Base-by-base conservation (phyloP, 805 yeast genomes). In the Candida nanaspora region DNA sequence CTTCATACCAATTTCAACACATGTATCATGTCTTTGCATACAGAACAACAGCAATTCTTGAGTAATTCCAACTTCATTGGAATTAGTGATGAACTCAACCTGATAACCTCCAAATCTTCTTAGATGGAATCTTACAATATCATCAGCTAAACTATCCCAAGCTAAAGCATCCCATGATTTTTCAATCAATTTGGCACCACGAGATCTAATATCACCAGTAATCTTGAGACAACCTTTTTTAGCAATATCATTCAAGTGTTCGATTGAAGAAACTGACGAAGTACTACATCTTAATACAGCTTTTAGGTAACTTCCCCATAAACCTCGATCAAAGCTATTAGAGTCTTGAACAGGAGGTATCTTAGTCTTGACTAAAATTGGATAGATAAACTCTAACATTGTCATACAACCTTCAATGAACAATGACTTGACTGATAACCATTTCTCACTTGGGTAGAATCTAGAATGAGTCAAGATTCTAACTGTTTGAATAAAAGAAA, bases 141-240 rank as follows among this genome's bases (percentile, higher is more conserved):
- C 83, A 25, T 74, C 80, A 16, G 70, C 69, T 20, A 72, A 58
- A 3, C 79, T 70, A 11, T 74, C 75, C 76, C 80, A 72, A 16
- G 87, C 93, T 38, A 87, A 66, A 11, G 72, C 63, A 45, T 80
- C 80, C 96, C 96, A 87, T n/a, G 77, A 69, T 40, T 69, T 72
- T 41, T 70, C 66, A 11, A 86, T 49, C 34, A 85, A 58, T 13
- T 46, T 48, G 0, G 87, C 76, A 34, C 81, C 70, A 45, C 82
- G 65, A 11, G 70, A 69, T 46, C 94, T 70, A 46, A 85, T 62
- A 50, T 76, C 79, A 10, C 79, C 80, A 0, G 86, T 71, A 33
- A 86, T 74, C 40, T 68, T 68, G 61, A 64, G 67, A 45, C 88
- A 77, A 1, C 88, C 88, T 46, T 77, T 77, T 55, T 82, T 72